phyloP scores from a whole-genome alignment of 805 yeast genomes.

The Torulaspora quercuum region DNA sequence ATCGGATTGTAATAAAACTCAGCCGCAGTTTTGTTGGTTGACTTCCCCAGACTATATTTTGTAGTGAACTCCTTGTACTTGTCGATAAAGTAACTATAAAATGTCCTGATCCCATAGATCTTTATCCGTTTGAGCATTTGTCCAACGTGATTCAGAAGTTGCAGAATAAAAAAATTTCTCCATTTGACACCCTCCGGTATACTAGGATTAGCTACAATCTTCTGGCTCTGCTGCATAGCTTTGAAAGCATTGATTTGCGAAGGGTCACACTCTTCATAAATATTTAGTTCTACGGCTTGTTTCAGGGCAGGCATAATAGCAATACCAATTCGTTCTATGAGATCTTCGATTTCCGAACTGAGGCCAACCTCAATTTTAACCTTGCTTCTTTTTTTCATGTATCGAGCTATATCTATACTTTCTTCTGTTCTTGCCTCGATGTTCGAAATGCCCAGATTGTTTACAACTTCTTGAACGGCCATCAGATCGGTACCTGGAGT shows the following conservation, averaged over 20 bases:
- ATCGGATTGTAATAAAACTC: constrained; percentile 54
- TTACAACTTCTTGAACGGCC: constrained; percentile 81
- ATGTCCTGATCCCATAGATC: constrained; percentile 78
- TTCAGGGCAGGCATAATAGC: constrained; percentile 67
- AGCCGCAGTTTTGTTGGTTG: constrained; percentile 60
- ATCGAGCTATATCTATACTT: constrained; percentile 72
- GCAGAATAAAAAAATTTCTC: constrained; percentile 61
- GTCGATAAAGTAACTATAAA: constrained; percentile 61
- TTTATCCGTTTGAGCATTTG: constrained; percentile 65
- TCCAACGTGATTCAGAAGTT: constrained; percentile 65
- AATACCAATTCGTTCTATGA: constrained; percentile 52
- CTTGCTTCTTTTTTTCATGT: constrained; percentile 66
- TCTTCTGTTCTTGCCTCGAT: constrained; percentile 85
- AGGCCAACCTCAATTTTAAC: constrained; percentile 55
- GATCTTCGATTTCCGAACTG: constrained; percentile 52
- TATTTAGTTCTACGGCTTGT: constrained; percentile 59
- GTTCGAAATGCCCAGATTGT: constrained; percentile 65
- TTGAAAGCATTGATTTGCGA: constrained; percentile 62
- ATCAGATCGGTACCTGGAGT: constrained; percentile 90
- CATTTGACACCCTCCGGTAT: constrained; percentile 70
- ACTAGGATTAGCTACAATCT: constrained; percentile 49
- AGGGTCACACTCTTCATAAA: constrained; percentile 66
- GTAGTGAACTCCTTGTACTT: constrained; percentile 56
- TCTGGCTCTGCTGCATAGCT: constrained; percentile 65
- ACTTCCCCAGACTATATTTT: constrained; percentile 56